Base-by-base conservation (phyloP, 2,329 filamentous ascomycete species). In the Penicillium sp. region DNA sequence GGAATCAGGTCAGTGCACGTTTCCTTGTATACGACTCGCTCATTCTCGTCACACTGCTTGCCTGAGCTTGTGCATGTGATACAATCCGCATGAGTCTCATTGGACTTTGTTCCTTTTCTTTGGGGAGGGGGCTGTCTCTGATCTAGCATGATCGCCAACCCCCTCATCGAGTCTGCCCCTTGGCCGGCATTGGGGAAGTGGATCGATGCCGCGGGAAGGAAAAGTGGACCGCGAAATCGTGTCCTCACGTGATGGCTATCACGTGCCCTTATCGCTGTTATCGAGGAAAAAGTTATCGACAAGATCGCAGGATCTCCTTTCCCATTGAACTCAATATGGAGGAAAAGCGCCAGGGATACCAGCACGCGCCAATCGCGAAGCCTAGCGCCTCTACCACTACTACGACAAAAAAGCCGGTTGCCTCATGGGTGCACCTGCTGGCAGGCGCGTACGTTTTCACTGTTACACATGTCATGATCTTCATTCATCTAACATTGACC, bases 381-480 rank as follows among this genome's bases (percentile, higher is more conserved):
- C 34, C 34, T 39, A 39, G 16, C 5, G 10, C 8, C 22, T 18
- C 34, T 18, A 22, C 22, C 7, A n/a, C 27, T 29, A 7, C 38
- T 3, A 18, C 14, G n/a, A 11, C 45, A 29, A 48, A 48, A 14
- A 48, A 48, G 22, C 21, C 22, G 16, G 45, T 48, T 14, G 56
- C 50, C 38, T 58, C 68, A n/a, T 69, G 60, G 65, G 59, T 65
- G 29, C 68, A 71, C 51, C 50, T 71, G 38, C 54, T 71, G 50
- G 69, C 69, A 47, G 69, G 69, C 65, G 69, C 69, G 69, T 71
- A 65, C 64, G 69, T 63, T 14, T 13, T 4, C 34, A n/a, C n/a
- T 49, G 49, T 50, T 31, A 41, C 39, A 43, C n/a, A 29, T 34
- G 18, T 14, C 31, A 52, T 34, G 32, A 38, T 51, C 51, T 49